Conservation (phyloP, 2,329 filamentous ascomycete genomes). For the Leptosphaerulina australis region DNA sequence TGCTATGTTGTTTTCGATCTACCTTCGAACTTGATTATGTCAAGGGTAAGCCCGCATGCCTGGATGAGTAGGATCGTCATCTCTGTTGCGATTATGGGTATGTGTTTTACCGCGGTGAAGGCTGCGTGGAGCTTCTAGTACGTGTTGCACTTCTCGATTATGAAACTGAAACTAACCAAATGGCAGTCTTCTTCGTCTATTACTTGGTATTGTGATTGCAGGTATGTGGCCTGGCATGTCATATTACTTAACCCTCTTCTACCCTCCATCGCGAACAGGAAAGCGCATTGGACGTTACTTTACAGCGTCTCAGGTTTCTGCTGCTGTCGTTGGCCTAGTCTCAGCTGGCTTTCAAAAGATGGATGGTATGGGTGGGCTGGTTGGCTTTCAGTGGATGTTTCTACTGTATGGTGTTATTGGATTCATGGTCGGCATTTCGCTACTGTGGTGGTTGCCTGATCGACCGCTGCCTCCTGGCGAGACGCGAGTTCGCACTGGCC, state of each 20-base stretch:
- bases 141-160: no score
- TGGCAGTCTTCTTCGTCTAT: slow-evolving; percentile 71
- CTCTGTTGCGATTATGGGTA: slow-evolving; percentile 81
- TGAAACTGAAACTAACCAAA: background rate
- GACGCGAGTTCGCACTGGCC: slow-evolving; percentile 56
- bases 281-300: slow-evolving; percentile 91
- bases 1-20: slow-evolving; percentile 89
- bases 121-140: slow-evolving; percentile 84
- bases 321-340: slow-evolving; percentile 85
- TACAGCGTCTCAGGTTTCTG: slow-evolving; percentile 85
- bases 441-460: slow-evolving; percentile 92
- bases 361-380: slow-evolving; percentile 76
- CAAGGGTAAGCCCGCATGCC: slow-evolving; percentile 77
- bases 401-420: slow-evolving; percentile 81
- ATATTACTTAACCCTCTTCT: slow-evolving; percentile 90
- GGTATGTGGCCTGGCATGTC: slow-evolving; percentile 97
- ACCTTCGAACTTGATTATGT: slow-evolving; percentile 89
- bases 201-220: slow-evolving; percentile 85
- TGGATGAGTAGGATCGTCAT: slow-evolving; percentile 95
- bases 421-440: slow-evolving; percentile 70
- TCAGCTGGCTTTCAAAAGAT: slow-evolving; percentile 92
- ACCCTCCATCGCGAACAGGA: slow-evolving; percentile 82
- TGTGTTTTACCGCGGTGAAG: slow-evolving; percentile 81
- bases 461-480: slow-evolving; percentile 77
- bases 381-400: slow-evolving; percentile 93